Percentiles rank a stretch among this genome's conserved stretches.
Evolutionary conservation across 2,329 filamentous ascomycete species (phyloP).

Genomic region (Dryadomyces sulphureus): DNA sequence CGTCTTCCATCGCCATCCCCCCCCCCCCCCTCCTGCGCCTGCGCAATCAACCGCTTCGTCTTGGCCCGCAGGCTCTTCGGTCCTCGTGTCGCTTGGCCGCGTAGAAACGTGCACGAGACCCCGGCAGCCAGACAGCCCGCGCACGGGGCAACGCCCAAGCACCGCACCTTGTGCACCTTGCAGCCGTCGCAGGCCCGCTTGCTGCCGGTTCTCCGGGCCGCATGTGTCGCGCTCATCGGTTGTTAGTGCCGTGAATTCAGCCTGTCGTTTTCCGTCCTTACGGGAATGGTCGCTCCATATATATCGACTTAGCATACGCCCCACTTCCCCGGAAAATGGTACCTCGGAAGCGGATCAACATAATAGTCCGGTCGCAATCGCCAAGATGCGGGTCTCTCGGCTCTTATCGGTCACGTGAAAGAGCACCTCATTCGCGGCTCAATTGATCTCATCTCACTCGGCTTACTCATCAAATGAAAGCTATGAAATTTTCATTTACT

Average conservation of each 20-base stretch:
- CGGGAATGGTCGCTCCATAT: too few relatives aligned
- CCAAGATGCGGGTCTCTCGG: too few relatives aligned
- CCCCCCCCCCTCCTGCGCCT: constrained; percentile 12
- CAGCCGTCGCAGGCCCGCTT: constrained; percentile 32
- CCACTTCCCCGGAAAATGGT: background rate
- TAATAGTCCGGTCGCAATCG: too few relatives aligned
- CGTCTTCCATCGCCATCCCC: background rate
- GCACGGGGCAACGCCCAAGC: constrained; percentile 31
- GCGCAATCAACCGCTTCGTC: constrained; percentile 26
- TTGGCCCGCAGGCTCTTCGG: constrained; percentile 29
- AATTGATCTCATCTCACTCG: too few relatives aligned
- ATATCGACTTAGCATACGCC: too few relatives aligned
- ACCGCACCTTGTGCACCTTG: constrained; percentile 37
- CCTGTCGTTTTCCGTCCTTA: too few relatives aligned
- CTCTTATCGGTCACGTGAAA: too few relatives aligned
- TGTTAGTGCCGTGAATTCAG: background rate
- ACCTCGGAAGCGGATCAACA: too few relatives aligned
- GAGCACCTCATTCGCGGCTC: too few relatives aligned
- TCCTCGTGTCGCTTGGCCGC: constrained; percentile 26
- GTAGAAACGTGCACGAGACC: constrained; percentile 35
- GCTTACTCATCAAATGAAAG: too few relatives aligned
- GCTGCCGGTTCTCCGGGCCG: constrained; percentile 19
- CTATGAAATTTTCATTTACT: too few relatives aligned
- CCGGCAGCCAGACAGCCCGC: constrained; percentile 26
- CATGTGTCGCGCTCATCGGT: background rate